Evolutionary conservation across 306 rosid species (phyloP).

Genomic region (Ormosia semicastrata): DNA sequence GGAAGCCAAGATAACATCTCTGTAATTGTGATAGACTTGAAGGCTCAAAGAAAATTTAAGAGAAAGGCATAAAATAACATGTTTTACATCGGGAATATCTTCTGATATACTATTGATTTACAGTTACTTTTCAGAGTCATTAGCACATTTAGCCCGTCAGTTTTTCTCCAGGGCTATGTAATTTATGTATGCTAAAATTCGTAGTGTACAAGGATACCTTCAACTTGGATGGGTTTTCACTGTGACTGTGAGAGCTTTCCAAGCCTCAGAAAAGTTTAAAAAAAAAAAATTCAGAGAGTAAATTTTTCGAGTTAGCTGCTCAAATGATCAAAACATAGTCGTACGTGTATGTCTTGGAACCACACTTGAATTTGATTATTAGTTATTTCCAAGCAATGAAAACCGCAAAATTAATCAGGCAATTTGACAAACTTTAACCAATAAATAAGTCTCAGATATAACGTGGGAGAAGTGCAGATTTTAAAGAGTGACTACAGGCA

Average conservation of each 20-base stretch:
- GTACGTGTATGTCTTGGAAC: background rate
- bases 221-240: background rate
- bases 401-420: background rate
- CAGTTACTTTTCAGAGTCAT: slow-evolving; percentile 18
- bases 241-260: background rate
- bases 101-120: slow-evolving; percentile 17
- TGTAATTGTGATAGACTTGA: slow-evolving; percentile 74
- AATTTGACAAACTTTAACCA: slow-evolving; percentile 9
- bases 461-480: background rate
- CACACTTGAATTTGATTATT: background rate
- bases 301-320: background rate
- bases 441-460: slow-evolving; percentile 5
- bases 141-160: slow-evolving; percentile 37
- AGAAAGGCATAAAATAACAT: slow-evolving; percentile 35
- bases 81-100: slow-evolving; percentile 1
- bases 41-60: slow-evolving; percentile 72
- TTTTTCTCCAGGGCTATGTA: slow-evolving; percentile 47
- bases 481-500: background rate
- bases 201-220: slow-evolving; percentile 13
- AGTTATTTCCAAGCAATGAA: background rate
- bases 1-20: slow-evolving; percentile 86
- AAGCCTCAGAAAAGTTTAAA: background rate
- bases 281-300: background rate
- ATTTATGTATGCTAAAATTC: slow-evolving; percentile 30
- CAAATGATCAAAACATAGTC: background rate